Base-by-base conservation (phyloP, 768 basidiomycete species). In the Coprinellus micaceus region DNA sequence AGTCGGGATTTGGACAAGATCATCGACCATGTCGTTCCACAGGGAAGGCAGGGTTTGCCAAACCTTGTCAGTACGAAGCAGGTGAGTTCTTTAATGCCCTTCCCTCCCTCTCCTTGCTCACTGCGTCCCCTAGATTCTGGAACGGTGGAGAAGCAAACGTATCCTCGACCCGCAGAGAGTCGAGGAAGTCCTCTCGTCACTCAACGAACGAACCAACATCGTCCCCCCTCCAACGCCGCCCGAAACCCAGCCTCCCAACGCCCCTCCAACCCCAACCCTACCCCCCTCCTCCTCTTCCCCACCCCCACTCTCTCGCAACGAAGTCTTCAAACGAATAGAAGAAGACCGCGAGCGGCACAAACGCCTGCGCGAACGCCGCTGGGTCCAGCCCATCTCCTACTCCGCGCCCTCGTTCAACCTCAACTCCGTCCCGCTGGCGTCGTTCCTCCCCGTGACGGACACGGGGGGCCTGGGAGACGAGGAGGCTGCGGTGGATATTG, bases 311-410 rank as follows among this genome's bases (percentile, higher is more conserved):
- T 77, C 84, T 1, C 80, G 82, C 9, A 71, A 74, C n/a, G 91
- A 94, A 51, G 81, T 92, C 26, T 80, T 91, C 65, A 85, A 88
- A 57, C 86, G 92, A 12, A 93, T 96, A 61, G 92, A 96, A 68
- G 93, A 95, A 63, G 94, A 95, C 68, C 78, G 93, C 2, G 94
- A 95, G 64, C 82, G 94, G 59, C 94, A 95, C 65, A 96, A 96
- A 72, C 85, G 94, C 12, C 77, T 96, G 2, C 84, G 93, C 45
- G 94, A 96, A 68, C 83, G 90, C 36, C 83, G 93, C 43, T 96
- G 94, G 94, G 89, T 91, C n/a, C 89, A 91, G 65, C 85, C 87
- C 2, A 76, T 85, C 9, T 78, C 83, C 3, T 84, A 83, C 67
- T 75, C 57, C 76, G 72, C 33, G 63, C 69, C 56, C 66, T 79